These are phyloP conservation scores for Juglanconis juglandina DNA, from an alignment of 2,329 filamentous ascomycete species.

Conservation along the genomic window DNA sequence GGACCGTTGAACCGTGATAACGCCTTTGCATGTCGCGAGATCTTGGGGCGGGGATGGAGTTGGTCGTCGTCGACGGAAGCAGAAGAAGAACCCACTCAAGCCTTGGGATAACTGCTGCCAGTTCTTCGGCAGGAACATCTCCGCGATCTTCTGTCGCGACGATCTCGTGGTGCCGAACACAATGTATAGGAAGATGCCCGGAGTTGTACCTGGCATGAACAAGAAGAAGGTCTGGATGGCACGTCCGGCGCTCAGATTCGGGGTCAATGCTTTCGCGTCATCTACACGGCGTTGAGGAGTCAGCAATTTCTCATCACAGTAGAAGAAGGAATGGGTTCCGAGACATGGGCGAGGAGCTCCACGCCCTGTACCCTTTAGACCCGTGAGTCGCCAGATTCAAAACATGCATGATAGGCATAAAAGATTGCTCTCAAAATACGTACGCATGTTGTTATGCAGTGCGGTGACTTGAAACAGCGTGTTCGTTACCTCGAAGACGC, in stretches of 20 bases:
- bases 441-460: slow-evolving; percentile 18
- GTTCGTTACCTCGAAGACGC: slow-evolving; percentile 26
- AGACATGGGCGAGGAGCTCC: no score
- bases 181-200: slow-evolving; percentile 22
- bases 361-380: no score
- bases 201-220: slow-evolving; percentile 23
- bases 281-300: not conserved
- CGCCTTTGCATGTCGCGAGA: not conserved
- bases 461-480: slow-evolving; percentile 25
- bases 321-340: no score
- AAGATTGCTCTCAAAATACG: not conserved
- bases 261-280: slow-evolving; percentile 11
- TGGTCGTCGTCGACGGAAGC: not conserved
- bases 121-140: slow-evolving; percentile 13
- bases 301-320: not conserved
- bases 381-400: no score
- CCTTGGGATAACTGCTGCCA: slow-evolving; percentile 1
- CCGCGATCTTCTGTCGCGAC: slow-evolving; percentile 21
- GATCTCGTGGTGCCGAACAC: slow-evolving; percentile 24
- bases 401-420: no score
- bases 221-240: slow-evolving; percentile 19
- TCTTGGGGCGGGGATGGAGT: not conserved
- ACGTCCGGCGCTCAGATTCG: slow-evolving; percentile 20
- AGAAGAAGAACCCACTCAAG: not conserved
- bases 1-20: slow-evolving; percentile 14